Evolutionary conservation across 805 yeast species (phyloP), one percentile per base, ranked within the genome.

Genomic region (Cyberlindnera euphorbiae): DNA sequence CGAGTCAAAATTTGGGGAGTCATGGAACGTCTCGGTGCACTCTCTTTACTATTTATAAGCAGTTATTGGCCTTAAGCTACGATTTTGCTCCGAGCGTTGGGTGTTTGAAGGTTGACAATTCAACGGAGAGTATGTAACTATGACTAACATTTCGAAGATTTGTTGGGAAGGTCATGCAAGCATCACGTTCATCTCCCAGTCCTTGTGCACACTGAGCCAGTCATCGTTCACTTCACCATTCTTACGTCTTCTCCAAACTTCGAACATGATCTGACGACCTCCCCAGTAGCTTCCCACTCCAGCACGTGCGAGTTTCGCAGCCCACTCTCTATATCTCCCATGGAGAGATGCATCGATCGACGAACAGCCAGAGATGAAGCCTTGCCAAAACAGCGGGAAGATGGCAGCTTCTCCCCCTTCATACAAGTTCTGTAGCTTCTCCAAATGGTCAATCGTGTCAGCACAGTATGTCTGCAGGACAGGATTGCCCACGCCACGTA

Each of bases 101-200:
- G n/a, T n/a, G n/a, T n/a, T n/a, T n/a, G n/a, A n/a, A n/a, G n/a
- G n/a, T n/a, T n/a, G n/a, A n/a, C n/a, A n/a, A n/a, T n/a, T n/a
- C n/a, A n/a, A n/a, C n/a, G n/a, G n/a, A n/a, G n/a, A n/a, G n/a
- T n/a, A n/a, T n/a, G n/a, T n/a, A n/a, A n/a, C n/a, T n/a, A n/a
- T n/a, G n/a, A n/a, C n/a, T n/a, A n/a, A n/a, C n/a, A n/a, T n/a
- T n/a, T n/a, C n/a, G n/a, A n/a, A n/a, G n/a, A 17, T 17, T 23
- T 32, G 33, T 27, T 31, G 32, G 32, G 39, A 11, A 7, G 6
- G 18, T 34, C 30, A 51, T 4, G 55, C 40, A 21, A 86, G 61
- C 89, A 85, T 82, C 35, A 86, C 70, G 47, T 84, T 83, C 73
- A 84, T 81, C 50, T 82, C 86, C 94, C 94, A 83, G 42, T 86